Evolutionary conservation across 257 asterid species (phyloP).

Genomic region (Lithospermum erythrorhizon): DNA sequence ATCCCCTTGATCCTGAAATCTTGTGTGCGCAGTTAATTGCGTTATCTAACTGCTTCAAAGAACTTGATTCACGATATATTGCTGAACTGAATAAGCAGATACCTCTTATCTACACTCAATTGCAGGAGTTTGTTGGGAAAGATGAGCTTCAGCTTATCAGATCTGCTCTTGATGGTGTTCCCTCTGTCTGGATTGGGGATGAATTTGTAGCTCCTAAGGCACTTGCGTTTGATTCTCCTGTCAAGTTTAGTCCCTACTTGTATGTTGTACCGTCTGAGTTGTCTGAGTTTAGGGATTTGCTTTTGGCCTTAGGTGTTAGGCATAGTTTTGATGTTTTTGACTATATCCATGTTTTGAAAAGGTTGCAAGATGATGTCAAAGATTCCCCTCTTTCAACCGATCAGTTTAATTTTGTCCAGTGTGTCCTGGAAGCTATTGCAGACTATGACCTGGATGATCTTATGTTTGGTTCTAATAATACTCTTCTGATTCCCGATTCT

Average conservation of each 20-base stretch:
- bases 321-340: conserved; percentile 62
- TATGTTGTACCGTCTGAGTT: conserved; percentile 93
- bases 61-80: conserved; percentile 35
- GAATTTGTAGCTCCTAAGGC: conserved; percentile 71
- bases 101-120: conserved; percentile 52
- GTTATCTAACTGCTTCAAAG: conserved; percentile 43
- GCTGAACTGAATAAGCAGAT: conserved; percentile 59
- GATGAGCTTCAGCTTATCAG: conserved; percentile 39
- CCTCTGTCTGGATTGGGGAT: conserved; percentile 98
- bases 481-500: conserved; percentile 65
- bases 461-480: conserved; percentile 29
- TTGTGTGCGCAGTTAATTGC: conserved; percentile 66
- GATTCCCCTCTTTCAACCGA: conserved; percentile 52
- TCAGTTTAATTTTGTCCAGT: conserved; percentile 71
- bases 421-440: conserved; percentile 74
- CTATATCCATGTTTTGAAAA: conserved; percentile 53
- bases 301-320: conserved; percentile 77
- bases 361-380: conserved; percentile 59
- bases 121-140: conserved; percentile 53
- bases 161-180: conserved; percentile 46
- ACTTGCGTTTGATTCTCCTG: conserved; percentile 95
- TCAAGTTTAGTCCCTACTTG: conserved; percentile 85
- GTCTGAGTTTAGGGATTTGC: conserved; percentile 69
- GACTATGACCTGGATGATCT: conserved; percentile 46
- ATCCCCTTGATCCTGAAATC: conserved; percentile 35